A percentile compares a stretch with the other conserved stretches of the same genome.
phyloP scores from a whole-genome alignment of 129 eudicot genomes.

The Oenanthe sinensis region DNA sequence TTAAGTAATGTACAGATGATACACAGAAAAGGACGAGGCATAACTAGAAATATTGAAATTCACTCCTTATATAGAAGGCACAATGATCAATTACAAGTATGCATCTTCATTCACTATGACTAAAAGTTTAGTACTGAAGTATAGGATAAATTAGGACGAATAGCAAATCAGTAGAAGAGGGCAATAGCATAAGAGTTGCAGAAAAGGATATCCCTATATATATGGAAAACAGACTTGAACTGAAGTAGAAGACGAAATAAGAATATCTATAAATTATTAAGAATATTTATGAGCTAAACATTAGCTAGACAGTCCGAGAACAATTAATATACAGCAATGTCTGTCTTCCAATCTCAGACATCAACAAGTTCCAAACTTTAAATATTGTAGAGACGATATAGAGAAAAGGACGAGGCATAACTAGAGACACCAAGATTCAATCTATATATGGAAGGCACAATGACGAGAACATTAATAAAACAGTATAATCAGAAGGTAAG shows the following conservation, averaged over 20 bases:
- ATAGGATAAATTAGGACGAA: background rate
- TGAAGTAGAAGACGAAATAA: background rate
- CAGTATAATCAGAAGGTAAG: background rate
- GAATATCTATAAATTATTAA: background rate
- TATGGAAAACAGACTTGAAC: background rate
- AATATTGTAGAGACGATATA: background rate
- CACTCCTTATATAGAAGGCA: background rate
- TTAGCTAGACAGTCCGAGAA: background rate
- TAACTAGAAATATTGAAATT: background rate
- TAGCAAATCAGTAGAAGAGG: background rate
- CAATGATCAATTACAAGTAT: background rate
- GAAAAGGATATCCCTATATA: background rate
- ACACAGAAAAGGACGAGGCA: slow-evolving; percentile 18
- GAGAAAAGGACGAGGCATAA: slow-evolving; percentile 4
- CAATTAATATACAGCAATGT: background rate
- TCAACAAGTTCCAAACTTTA: background rate
- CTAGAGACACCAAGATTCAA: background rate
- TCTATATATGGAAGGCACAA: slow-evolving; percentile 1
- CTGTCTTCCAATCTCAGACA: background rate
- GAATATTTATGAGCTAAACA: background rate
- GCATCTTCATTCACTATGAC: background rate
- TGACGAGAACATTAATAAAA: background rate
- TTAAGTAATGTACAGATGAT: background rate
- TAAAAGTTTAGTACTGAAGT: background rate
- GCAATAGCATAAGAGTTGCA: background rate